These are phyloP conservation scores for Dryas drummondii DNA, from an alignment of 306 rosid genomes.

Conservation along the genomic window DNA sequence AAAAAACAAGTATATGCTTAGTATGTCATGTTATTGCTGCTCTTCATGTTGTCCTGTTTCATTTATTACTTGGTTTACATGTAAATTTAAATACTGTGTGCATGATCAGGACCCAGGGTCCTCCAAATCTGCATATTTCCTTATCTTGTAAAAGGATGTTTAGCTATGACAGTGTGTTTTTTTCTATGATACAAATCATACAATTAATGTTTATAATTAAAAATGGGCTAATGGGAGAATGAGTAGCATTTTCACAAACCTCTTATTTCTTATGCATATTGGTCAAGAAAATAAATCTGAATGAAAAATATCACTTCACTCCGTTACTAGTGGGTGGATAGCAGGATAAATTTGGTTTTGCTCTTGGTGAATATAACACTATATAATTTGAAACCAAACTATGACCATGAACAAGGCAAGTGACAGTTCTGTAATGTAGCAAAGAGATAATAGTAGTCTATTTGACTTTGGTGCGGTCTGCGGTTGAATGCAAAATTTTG, in stretches of 20 bases:
- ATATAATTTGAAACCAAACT: not conserved
- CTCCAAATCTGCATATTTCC: not conserved
- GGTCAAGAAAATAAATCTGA: too few relatives aligned
- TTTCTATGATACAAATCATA: too few relatives aligned
- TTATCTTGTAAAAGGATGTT: not conserved
- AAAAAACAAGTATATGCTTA: slow-evolving; percentile 1
- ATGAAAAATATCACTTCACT: too few relatives aligned
- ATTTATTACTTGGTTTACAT: not conserved
- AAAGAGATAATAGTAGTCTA: not conserved
- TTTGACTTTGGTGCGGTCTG: not conserved
- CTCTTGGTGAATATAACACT: too few relatives aligned
- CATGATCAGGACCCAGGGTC: not conserved
- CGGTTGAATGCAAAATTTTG: not conserved
- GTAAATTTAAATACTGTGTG: not conserved
- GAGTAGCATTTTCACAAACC: too few relatives aligned
- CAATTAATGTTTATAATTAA: too few relatives aligned
- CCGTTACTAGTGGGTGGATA: too few relatives aligned
- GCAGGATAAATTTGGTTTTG: too few relatives aligned
- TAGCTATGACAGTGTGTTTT: not conserved
- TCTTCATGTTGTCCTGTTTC: slow-evolving; percentile 1
- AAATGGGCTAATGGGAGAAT: too few relatives aligned
- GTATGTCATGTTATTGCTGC: not conserved
- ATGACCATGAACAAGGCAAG: not conserved
- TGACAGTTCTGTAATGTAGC: not conserved
- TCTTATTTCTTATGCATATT: too few relatives aligned